Conservation (phyloP, 202 grass and related monocot genomes). For the Schoenoplectus triqueter region DNA sequence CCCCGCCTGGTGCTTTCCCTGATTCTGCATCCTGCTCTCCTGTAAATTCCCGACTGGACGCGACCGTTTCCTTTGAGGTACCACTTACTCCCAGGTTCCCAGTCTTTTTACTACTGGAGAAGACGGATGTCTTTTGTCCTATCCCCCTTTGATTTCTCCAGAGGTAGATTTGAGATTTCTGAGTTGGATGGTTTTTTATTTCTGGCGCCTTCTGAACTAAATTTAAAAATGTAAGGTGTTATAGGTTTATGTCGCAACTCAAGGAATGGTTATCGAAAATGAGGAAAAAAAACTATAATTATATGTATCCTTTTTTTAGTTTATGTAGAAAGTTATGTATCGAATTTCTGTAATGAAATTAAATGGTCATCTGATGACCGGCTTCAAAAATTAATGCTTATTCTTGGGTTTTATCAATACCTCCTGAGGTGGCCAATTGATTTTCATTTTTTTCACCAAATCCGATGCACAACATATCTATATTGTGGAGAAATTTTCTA, state of each 20-base stretch:
- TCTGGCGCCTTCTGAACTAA: not conserved
- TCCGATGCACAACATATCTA: not conserved
- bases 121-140: not conserved
- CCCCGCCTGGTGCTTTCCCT: slow-evolving; percentile 1
- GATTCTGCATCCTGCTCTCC: slow-evolving; percentile 25
- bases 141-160: not conserved
- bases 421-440: not conserved
- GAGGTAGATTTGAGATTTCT: not conserved
- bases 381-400: not conserved
- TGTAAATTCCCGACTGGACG: not conserved
- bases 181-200: not conserved
- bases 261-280: not conserved
- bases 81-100: not conserved
- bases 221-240: not conserved
- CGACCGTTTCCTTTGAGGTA: not conserved
- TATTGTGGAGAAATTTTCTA: not conserved
- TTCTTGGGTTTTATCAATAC: not conserved
- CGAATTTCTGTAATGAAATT: too few relatives aligned
- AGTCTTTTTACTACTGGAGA: not conserved
- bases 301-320: too few relatives aligned
- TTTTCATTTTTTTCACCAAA: slow-evolving; percentile 5
- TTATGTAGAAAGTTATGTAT: too few relatives aligned
- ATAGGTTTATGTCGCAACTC: not conserved
- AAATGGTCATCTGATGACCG: not conserved
- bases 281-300: too few relatives aligned